Evolutionary conservation across 306 rosid genomes (phyloP), one percentile per base, ranked within the genome.

Genomic region (Vachellia pachyceras): DNA sequence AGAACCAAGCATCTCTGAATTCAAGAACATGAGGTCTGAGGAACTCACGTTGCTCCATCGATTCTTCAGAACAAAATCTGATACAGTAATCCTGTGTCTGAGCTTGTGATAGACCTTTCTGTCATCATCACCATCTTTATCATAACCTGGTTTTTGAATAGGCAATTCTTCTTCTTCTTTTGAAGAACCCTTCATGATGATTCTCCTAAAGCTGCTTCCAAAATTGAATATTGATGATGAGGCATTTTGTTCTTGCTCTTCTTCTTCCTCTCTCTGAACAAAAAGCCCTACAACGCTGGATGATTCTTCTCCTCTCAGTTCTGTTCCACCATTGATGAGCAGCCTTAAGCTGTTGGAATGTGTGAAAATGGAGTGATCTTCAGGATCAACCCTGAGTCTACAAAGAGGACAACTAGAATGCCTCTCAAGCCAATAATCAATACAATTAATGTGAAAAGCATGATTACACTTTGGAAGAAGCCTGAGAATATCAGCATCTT

Each of bases 391-490:
- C 85, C 58, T 87, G 61, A 84, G 88, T 79, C 99, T 81, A 82
- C 99, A 96, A 82, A 96, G 92, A 76, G 99, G 99, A 73, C 99
- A 96, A 70, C 90, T 96, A 7, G 99, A 88, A 71, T 96, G 99
- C 33, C 85, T 90, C 58, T 91, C 98, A 46, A 95, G 98, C 99
- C 99, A 96, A 75, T 85, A 86, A 52, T 96, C 99, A 35, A 93
- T 91, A 86, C 99, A 96, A 55, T 84, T 84, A 64, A 93, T 90
- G 77, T 96, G 99, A 82, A 96, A 96, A 35, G 97, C 98, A 81
- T 96, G 99, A 29, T 89, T 92, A 67, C 99, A 96, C 68, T 96
- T 92, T 7, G 99, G 99, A 40, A 96, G 82, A 13, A 96, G 69
- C 69, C 99, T 86, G 8, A 96, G 88, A 25, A 90, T 81, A 81